Conservation (phyloP, 2,329 filamentous ascomycete genomes). For the Alternaria sp. region DNA sequence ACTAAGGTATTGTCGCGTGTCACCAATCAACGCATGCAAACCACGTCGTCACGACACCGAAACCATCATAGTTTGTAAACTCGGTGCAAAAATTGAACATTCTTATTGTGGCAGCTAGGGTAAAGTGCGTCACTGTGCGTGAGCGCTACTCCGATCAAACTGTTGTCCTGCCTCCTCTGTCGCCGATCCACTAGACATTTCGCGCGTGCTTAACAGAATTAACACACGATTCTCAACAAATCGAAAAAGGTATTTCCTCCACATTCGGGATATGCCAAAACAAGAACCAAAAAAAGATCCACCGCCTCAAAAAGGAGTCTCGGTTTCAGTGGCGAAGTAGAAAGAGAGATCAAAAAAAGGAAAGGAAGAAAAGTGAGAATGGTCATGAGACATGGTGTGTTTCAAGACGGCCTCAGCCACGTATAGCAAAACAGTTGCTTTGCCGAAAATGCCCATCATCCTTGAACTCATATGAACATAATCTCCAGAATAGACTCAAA, state of each 20-base stretch:
- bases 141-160: background rate
- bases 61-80: background rate
- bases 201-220: background rate
- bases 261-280: background rate
- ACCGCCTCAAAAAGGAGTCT: constrained; percentile 1
- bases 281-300: background rate
- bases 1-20: background rate
- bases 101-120: background rate
- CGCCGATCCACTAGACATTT: background rate
- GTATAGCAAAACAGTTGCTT: background rate
- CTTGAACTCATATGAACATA: background rate
- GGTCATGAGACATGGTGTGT: constrained; percentile 23
- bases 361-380: constrained; percentile 1
- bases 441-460: constrained; percentile 2
- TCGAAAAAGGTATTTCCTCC: constrained; percentile 9
- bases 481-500: background rate
- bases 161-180: background rate
- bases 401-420: constrained; percentile 16
- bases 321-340: background rate
- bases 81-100: background rate
- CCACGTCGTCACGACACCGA: background rate
- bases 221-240: background rate
- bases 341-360: background rate
- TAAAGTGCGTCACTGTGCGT: constrained; percentile 2
- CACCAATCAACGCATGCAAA: background rate